Base-by-base conservation (phyloP, 192 early-diverging fungal species). In the Spinellus fusiger region DNA sequence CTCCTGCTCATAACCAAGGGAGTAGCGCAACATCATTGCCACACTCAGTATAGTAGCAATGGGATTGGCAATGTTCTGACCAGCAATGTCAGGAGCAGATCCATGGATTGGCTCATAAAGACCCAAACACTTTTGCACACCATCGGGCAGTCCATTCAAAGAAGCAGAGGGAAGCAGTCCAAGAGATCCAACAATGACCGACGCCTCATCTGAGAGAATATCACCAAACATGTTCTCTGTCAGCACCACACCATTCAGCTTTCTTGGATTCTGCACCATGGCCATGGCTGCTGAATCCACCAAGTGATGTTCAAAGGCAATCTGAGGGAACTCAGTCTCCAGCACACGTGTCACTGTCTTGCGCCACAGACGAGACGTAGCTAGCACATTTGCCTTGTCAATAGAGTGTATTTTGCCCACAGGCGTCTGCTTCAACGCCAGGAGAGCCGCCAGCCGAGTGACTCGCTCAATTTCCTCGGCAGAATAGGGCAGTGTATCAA, bases 171-270 rank as follows among this genome's bases (percentile, higher is more conserved):
- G 96, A 61, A 99, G 74, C 34, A 99, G 80, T 33, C 96, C 96
- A 54, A 99, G 81, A 28, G 85, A 88, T 28, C 94, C 96, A 13
- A 92, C 92, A 69, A 99, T 99, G 38, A 99, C 93, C 18, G 85
- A 89, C 4, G 93, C 90, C 74, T 99, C 96, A 70, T 99, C 96
- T 23, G 85, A 86, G 52, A 98, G 80, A 69, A 99, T 97, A 66
- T 99, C 96, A 59, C 96, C 96, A 90, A 98, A 98, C 93, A 99
- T 95, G 79, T 99, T 99, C 69, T 98, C 96, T 18, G 95, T 99
- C 60, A 99, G 77, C 33, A 99, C 83, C 44, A 99, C 83, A 60
- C 96, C 96, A 73, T 99, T 99, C 33, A 99, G 77, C 35, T 77
- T 80, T 16, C 80, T 83, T 20, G 95, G 96, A 80, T 86, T 91